A percentile compares a stretch with the other conserved stretches of the same genome.
Evolutionary conservation across 2,329 filamentous ascomycete species (phyloP).

Genomic region (Colletotrichum scovillei): DNA sequence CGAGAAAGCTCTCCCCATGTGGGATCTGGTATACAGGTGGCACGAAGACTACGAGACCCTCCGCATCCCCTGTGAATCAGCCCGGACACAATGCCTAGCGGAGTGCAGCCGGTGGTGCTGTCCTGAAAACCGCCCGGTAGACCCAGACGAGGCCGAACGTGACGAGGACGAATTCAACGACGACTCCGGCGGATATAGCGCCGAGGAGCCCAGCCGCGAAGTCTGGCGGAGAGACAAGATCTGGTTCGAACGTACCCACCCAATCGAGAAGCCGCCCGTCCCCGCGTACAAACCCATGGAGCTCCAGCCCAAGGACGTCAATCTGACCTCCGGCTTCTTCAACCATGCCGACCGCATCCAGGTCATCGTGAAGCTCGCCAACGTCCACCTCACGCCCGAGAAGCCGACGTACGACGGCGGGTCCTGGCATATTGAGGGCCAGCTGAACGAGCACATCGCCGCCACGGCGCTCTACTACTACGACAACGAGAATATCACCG

Average conservation of each 20-base stretch:
- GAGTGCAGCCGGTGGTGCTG: conserved; percentile 28
- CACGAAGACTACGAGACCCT: conserved; percentile 41
- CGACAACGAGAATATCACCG: conserved; percentile 69
- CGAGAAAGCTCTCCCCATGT: conserved; percentile 55
- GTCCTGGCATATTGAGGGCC: conserved; percentile 66
- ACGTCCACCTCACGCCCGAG: conserved; percentile 69
- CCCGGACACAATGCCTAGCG: conserved; percentile 36
- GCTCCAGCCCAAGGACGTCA: conserved; percentile 38
- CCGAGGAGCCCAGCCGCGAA: conserved; percentile 36
- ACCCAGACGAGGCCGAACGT: conserved; percentile 40
- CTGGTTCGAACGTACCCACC: conserved; percentile 46
- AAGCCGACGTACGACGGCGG: conserved; percentile 65
- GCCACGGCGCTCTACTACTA: conserved; percentile 73
- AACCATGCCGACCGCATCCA: conserved; percentile 56
- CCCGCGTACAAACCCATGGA: not conserved
- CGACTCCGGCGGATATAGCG: not conserved
- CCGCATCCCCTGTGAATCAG: conserved; percentile 39
- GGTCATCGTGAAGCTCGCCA: conserved; percentile 72
- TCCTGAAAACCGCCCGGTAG: conserved; percentile 38
- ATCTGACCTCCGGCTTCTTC: conserved; percentile 44
- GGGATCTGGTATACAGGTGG: conserved; percentile 53
- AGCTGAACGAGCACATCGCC: conserved; percentile 71
- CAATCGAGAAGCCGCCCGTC: conserved; percentile 28
- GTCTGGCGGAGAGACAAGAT: conserved; percentile 34
- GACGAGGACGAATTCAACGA: conserved; percentile 36